phyloP scores from a whole-genome alignment of 768 basidiomycete species.

The Udeniomyces megalosporus region DNA sequence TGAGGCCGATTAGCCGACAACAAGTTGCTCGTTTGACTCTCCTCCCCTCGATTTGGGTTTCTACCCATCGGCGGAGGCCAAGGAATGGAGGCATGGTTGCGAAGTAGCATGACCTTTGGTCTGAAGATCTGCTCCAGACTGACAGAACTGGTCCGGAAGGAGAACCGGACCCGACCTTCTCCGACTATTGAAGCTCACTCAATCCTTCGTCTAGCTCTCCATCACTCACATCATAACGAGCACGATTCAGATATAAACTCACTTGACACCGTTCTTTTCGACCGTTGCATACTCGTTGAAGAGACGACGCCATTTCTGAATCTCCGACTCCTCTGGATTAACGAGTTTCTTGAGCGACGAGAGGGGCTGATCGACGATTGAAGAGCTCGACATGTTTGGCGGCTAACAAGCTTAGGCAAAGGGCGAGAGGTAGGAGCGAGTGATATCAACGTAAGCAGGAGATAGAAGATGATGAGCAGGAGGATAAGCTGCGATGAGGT shows the following conservation, averaged over 20 bases:
- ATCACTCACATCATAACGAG: too few relatives aligned
- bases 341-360: slow-evolving; percentile 16
- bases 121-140: too few relatives aligned
- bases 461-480: background rate
- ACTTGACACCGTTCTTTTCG: slow-evolving; percentile 65
- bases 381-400: background rate
- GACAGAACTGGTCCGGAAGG: too few relatives aligned
- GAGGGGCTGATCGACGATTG: background rate
- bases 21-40: background rate
- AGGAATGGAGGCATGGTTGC: too few relatives aligned
- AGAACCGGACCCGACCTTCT: background rate
- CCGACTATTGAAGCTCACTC: too few relatives aligned
- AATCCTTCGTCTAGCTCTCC: too few relatives aligned
- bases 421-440: background rate
- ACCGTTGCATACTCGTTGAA: slow-evolving; percentile 71
- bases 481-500: background rate
- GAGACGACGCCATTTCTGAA: slow-evolving; percentile 71
- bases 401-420: background rate
- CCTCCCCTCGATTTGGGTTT: too few relatives aligned
- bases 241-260: slow-evolving; percentile 19
- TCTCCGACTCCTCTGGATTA: slow-evolving; percentile 46
- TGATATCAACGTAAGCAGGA: background rate
- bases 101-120: too few relatives aligned
- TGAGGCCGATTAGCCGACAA: too few relatives aligned
- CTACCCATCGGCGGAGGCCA: too few relatives aligned